Evolutionary conservation across 2,329 filamentous ascomycete genomes (phyloP).

Genomic region (Teratosphaeria zuluensis): DNA sequence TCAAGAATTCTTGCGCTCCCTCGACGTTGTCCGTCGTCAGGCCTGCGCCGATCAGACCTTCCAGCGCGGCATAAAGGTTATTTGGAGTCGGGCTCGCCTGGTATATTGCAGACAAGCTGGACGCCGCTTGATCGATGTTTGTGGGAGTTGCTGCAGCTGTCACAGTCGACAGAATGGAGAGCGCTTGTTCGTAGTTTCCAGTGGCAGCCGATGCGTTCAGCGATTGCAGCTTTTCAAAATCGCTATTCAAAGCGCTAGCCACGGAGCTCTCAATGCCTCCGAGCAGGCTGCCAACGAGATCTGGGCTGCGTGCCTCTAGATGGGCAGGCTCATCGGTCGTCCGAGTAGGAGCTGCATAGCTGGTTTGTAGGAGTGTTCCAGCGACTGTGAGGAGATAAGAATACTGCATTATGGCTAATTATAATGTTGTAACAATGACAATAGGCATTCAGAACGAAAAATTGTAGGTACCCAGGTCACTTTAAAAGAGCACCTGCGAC

Average conservation of each 20-base stretch:
- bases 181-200: constrained; percentile 3
- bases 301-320: not conserved
- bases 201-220: not conserved
- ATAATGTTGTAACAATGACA: not conserved
- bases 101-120: constrained; percentile 3
- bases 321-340: not conserved
- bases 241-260: not conserved
- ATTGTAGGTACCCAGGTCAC: too few species aligned
- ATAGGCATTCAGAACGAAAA: not conserved
- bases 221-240: not conserved
- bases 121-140: not conserved
- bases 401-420: not conserved
- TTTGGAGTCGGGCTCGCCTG: constrained; percentile 14
- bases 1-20: constrained; percentile 10
- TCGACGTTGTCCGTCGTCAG: constrained; percentile 19
- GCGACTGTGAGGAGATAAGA: not conserved
- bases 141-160: constrained; percentile 6
- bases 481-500: too few species aligned
- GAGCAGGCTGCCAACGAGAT: not conserved
- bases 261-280: not conserved
- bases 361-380: not conserved
- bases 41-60: constrained; percentile 18
- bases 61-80: constrained; percentile 18
- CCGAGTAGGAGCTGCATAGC: not conserved
- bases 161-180: constrained; percentile 1